Evolutionary conservation across 2,329 filamentous ascomycete species (phyloP), one percentile per base, ranked within the genome.

Genomic region (Epichloe baconii): DNA sequence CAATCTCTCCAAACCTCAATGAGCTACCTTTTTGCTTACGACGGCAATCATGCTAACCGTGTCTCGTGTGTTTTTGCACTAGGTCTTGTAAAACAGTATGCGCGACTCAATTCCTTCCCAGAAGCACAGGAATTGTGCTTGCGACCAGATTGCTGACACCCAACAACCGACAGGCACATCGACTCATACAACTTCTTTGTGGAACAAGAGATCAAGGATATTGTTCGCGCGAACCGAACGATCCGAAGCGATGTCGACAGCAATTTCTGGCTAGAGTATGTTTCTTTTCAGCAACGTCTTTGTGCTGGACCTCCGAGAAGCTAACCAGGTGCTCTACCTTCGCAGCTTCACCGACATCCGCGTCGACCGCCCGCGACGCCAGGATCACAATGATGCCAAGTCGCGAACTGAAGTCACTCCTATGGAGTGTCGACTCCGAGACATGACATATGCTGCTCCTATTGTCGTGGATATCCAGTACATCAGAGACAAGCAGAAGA

Each of bases 121-220:
- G 34, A 45, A 19, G 21, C 35, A 37, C 17, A n/a, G 47, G n/a
- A 48, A 37, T 34, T 37, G 5, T 19, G n/a, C 23, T 45, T 19
- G n/a, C 35, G 17, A 12, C 43, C 21, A 52, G 37, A 37, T 15
- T 36, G 38, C 50, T 53, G 21, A 53, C 54, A 34, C 44, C 58
- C 60, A 42, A 59, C 54, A 35, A 14, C 35, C 11, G 38, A 43
- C 17, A 76, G 75, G 61, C 90, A 96, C 67, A 91, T 95, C 64
- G 94, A 98, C 72, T 97, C 93, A 23, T 98, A 94, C 76, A 96
- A 98, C 71, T 95, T 93, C 71, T 97, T 98, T 61, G 86, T 96
- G 58, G 88, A 98, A 60, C 86, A 94, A 52, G 90, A 97, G 65
- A 83, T 98, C 66, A 95, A 95, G 71, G 90, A 96, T 61, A 98